A percentile compares a stretch with the other conserved stretches of the same genome.
Evolutionary conservation across 805 yeast genomes (phyloP).

Genomic region (Zygosaccharomyces bisporus): DNA sequence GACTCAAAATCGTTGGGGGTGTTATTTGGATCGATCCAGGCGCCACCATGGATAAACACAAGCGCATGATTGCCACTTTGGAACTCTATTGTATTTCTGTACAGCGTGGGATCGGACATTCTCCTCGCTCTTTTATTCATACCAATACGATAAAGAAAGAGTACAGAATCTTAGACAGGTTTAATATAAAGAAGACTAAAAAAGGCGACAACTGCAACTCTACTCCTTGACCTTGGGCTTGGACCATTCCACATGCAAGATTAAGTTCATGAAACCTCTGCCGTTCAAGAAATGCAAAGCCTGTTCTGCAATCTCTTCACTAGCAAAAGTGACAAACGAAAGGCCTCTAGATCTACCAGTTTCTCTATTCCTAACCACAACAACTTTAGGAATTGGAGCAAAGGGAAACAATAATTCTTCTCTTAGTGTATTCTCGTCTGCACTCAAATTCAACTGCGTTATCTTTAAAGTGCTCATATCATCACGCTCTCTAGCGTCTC

Average conservation of each 20-base stretch:
- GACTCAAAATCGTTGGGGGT: constrained; percentile 53
- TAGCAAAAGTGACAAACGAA: constrained; percentile 83
- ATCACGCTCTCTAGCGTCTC: constrained; percentile 60
- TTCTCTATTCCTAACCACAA: constrained; percentile 83
- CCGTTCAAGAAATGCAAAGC: constrained; percentile 81
- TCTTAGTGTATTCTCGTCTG: constrained; percentile 77
- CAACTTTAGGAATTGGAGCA: constrained; percentile 70
- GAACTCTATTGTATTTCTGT: constrained; percentile 16
- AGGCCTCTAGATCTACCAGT: constrained; percentile 94
- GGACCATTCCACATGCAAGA: constrained; percentile 63
- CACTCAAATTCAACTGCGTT: constrained; percentile 82
- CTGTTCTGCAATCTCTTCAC: constrained; percentile 63
- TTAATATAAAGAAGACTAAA: constrained; percentile 4
- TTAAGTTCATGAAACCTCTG: constrained; percentile 87
- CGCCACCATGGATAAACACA: constrained; percentile 81
- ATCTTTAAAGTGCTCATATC: constrained; percentile 86
- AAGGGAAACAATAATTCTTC: constrained; percentile 62
- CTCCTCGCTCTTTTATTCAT: neutral
- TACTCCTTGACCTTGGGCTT: constrained; percentile 38
- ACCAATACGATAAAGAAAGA: neutral
- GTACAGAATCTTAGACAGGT: constrained; percentile 5
- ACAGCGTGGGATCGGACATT: constrained; percentile 8
- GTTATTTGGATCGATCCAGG: constrained; percentile 72
- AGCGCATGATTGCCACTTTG: constrained; percentile 28
- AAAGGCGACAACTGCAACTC: neutral